Conservation (phyloP, 164 flowering plant species). For the Paratinospora sagittata region DNA sequence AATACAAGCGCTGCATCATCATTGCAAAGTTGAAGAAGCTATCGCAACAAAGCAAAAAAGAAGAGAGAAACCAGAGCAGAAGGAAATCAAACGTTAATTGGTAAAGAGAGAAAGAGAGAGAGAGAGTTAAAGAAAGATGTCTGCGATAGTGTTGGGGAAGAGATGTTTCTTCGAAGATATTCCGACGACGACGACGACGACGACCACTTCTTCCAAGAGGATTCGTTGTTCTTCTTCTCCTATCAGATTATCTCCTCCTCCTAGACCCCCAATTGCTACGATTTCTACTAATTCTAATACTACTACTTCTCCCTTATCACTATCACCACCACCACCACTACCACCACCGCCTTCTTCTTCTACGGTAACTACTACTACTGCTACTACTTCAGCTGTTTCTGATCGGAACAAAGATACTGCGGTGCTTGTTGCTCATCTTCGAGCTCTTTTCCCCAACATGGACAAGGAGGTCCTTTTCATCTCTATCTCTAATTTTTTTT, state of each 20-base stretch:
- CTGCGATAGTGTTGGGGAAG: slow-evolving; percentile 57
- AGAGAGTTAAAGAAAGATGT: slow-evolving; percentile 28
- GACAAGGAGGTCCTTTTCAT: slow-evolving; percentile 17
- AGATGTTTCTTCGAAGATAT: slow-evolving; percentile 45
- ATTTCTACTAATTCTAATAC: too few species aligned
- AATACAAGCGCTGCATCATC: too few species aligned
- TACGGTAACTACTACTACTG: too few species aligned
- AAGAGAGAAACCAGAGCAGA: too few species aligned
- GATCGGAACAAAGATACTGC: background rate
- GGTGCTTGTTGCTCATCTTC: slow-evolving; percentile 13
- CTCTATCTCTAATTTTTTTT: background rate
- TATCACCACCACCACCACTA: background rate
- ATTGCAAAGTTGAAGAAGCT: too few species aligned
- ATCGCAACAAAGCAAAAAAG: too few species aligned
- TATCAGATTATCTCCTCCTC: slow-evolving; percentile 24
- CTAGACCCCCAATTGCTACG: slow-evolving; percentile 5
- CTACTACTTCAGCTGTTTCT: background rate
- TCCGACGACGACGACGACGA: slow-evolving; percentile 25
- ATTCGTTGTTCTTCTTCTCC: slow-evolving; percentile 38
- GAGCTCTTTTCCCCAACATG: slow-evolving; percentile 20
- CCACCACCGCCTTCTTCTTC: slow-evolving; percentile 21
- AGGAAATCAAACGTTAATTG: slow-evolving; percentile 7
- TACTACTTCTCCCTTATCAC: background rate
- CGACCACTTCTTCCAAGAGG: slow-evolving; percentile 37
- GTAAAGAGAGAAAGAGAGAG: background rate